Conservation (phyloP, 768 basidiomycete species). For the Trametes gibbosa region DNA sequence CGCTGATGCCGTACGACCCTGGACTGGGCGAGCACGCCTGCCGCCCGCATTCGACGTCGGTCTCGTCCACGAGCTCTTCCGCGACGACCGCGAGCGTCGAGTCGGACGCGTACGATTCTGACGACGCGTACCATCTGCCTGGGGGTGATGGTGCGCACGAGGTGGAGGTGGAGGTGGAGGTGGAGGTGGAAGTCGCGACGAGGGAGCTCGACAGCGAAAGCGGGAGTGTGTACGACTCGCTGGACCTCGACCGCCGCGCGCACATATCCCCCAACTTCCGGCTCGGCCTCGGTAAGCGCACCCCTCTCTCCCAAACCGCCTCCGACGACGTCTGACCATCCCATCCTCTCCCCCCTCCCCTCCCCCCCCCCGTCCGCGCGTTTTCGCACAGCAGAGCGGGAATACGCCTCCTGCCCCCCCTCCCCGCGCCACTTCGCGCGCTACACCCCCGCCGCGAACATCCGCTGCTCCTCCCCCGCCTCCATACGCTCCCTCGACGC, state of each 20-base stretch:
- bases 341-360: too few species aligned
- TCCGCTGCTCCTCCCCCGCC: background rate
- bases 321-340: background rate
- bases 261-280: background rate
- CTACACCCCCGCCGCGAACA: too few species aligned
- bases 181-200: too few species aligned
- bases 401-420: slow-evolving; percentile 2
- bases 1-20: slow-evolving; percentile 3
- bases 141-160: background rate
- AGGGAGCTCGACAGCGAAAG: too few species aligned
- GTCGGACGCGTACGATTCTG: background rate
- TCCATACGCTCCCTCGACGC: background rate
- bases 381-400: background rate
- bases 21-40: background rate
- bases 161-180: background rate
- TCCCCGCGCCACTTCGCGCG: background rate
- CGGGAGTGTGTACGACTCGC: too few species aligned
- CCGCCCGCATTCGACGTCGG: slow-evolving; percentile 14
- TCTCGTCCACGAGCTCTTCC: slow-evolving; percentile 5
- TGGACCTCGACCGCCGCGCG: background rate
- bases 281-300: background rate
- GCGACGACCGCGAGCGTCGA: background rate
- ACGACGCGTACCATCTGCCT: background rate
- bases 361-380: too few species aligned
- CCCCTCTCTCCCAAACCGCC: background rate